Evolutionary conservation across 805 yeast species (phyloP), one percentile per base, ranked within the genome.

Genomic region (Lachancea sp.): DNA sequence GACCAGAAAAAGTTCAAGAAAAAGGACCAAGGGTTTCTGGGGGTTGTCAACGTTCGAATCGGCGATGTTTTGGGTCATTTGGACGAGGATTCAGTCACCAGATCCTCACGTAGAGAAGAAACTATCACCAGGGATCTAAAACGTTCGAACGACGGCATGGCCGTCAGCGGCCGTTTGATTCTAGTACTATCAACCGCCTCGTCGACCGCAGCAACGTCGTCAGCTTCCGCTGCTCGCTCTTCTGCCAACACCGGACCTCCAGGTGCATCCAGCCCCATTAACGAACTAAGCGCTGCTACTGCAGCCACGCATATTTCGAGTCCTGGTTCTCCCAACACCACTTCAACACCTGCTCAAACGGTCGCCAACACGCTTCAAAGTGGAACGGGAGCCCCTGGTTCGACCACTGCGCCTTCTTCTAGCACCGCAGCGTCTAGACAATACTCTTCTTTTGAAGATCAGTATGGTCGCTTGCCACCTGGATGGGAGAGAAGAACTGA

Each of bases 401-500:
- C 59, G 12, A 51, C 57, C 5, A 48, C 63, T 12, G 45, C 63
- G 18, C 39, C 39, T 12, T 19, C 31, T 6, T 10, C 44, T 17
- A 18, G 27, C 18, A 13, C 62, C 36, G 55, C 67, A 1, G 39
- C 57, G 9, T 52, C 36, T 41, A 78, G 89, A 58, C 95, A 83
- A 59, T 83, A 82, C 57, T 85, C 95, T 4, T 87, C 98, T 1
- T 93, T 93, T 64, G 99, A 93, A 68, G 99, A 93, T 68, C 98
- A 91, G 65, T 79, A 81, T 57, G 99, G 99, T 36, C 76, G 96
- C 61, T 74, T 93, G 54, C 99, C 99, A 2, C 88, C 96, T 6
- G 99, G 99, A 3, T 93, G 99, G 98, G 99, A 93, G 67, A 81
- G 99, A 57, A 79, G 99, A 68, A 90, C 98, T 1, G 99, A 93